Evolutionary conservation across 179 eudicot genomes (phyloP), one percentile per base, ranked within the genome.

Genomic region (Heliamphora pulchella): DNA sequence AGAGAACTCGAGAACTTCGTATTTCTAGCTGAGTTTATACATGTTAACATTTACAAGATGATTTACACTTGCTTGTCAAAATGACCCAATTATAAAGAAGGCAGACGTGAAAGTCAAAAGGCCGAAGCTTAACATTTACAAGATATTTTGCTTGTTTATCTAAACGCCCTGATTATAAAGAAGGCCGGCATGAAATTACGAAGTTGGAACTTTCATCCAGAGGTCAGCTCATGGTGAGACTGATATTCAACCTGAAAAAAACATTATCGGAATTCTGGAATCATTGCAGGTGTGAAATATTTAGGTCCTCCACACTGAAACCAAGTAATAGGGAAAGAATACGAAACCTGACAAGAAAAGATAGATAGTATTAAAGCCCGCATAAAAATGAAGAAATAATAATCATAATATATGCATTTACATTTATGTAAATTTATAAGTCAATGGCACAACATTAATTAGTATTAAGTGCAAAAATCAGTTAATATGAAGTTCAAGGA

Each of bases 211-310:
- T 51, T 73, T 1, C 7, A 15, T 51, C 17, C 1, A 8, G 41
- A 48, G 75, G 39, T 71, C 41, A n/a, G 48, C 41, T 18, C 75
- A 48, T n/a, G 39, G 15, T 4, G 8, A 55, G 50, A 41, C 65
- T 74, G 48, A 55, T 74, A 41, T 74, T 47, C 78, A 75, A 74
- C 46, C 50, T 74, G 77, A 39, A 53, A 55, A 63, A 53, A 55
- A 10, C 8, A 44, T 51, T 18, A 71, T 75, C 20, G 4, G 31
- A 59, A 65, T 59, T 57, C 64, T 57, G 50, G 78, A 41, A 54
- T 41, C 50, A 54, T 57, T 55, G 65, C 78, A 39, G 43, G 62
- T 8, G 78, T n/a, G 14, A 14, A n/a, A n/a, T n/a, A n/a, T n/a
- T n/a, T n/a, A n/a, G n/a, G n/a, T n/a, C n/a, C n/a, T n/a, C 15